These are phyloP conservation scores for Penicillium goetzii DNA, from an alignment of 495 filamentous ascomycete species.

Conservation along the genomic window DNA sequence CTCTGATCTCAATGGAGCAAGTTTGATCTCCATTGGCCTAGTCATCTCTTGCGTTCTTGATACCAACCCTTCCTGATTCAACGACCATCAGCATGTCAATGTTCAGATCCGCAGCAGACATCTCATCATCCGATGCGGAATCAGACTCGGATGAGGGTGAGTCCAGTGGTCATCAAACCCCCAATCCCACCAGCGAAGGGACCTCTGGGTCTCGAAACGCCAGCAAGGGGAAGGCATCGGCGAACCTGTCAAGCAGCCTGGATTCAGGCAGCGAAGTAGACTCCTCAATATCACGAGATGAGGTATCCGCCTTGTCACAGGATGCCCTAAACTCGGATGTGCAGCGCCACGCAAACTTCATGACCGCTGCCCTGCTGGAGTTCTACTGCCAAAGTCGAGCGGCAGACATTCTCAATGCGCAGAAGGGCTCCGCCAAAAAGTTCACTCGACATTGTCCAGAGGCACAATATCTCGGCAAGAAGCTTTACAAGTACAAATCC, in stretches of 20 bases:
- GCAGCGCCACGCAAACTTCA: constrained; percentile 45
- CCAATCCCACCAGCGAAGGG: constrained; percentile 9
- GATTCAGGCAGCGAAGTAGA: constrained; percentile 20
- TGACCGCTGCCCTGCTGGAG: constrained; percentile 50
- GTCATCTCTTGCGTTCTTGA: neutral
- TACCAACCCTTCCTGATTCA: neutral
- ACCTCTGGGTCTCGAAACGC: constrained; percentile 9
- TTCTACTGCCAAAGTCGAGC: constrained; percentile 52
- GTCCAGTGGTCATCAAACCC: constrained; percentile 13
- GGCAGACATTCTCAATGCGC: constrained; percentile 50
- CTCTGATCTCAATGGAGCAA: constrained; percentile 9
- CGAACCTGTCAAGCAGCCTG: constrained; percentile 4
- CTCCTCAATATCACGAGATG: constrained; percentile 25
- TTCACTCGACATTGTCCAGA: constrained; percentile 52
- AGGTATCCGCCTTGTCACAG: constrained; percentile 27
- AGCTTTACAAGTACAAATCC: constrained; percentile 48
- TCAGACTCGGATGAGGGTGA: constrained; percentile 32
- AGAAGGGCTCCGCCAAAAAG: constrained; percentile 33
- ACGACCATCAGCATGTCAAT: constrained; percentile 44
- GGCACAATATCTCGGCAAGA: constrained; percentile 44
- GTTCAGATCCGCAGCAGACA: constrained; percentile 48
- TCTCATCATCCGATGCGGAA: constrained; percentile 45
- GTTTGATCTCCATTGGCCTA: neutral
- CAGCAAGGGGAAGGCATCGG: constrained; percentile 15
- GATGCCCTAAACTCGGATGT: constrained; percentile 35